These are phyloP conservation scores for Rhizophora mangle DNA, from an alignment of 345 rosid species.

Conservation along the genomic window DNA sequence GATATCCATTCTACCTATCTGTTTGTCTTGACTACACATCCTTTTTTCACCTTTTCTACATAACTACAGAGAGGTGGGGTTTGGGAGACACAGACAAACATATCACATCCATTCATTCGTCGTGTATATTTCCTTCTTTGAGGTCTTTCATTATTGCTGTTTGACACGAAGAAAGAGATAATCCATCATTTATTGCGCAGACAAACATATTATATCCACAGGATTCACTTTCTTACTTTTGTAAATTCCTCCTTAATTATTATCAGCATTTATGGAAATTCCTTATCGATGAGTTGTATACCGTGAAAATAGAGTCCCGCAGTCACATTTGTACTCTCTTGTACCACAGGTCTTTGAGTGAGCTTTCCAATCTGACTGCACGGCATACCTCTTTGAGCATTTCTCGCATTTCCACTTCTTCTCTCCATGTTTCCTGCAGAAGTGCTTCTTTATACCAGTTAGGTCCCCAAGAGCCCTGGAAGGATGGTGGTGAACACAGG, in stretches of 20 bases:
- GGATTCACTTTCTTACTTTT: constrained; percentile 16
- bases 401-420: constrained; percentile 97
- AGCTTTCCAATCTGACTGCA: constrained; percentile 98
- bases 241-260: background rate
- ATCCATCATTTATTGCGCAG: background rate
- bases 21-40: constrained; percentile 3
- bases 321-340: constrained; percentile 90
- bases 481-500: constrained; percentile 85
- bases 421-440: constrained; percentile 93
- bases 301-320: constrained; percentile 94
- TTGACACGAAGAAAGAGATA: background rate
- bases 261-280: background rate
- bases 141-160: constrained; percentile 1
- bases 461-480: constrained; percentile 97
- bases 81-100: constrained; percentile 13
- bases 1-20: constrained; percentile 1
- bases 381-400: constrained; percentile 92
- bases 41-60: background rate
- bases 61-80: constrained; percentile 4
- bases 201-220: constrained; percentile 12
- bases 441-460: constrained; percentile 96
- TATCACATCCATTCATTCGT: constrained; percentile 16
- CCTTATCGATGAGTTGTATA: constrained; percentile 4
- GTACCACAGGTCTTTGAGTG: constrained; percentile 98
- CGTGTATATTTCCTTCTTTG: constrained; percentile 6